phyloP scores from a whole-genome alignment of 352 stramenopile species.

The Stramenopiles sp. region DNA sequence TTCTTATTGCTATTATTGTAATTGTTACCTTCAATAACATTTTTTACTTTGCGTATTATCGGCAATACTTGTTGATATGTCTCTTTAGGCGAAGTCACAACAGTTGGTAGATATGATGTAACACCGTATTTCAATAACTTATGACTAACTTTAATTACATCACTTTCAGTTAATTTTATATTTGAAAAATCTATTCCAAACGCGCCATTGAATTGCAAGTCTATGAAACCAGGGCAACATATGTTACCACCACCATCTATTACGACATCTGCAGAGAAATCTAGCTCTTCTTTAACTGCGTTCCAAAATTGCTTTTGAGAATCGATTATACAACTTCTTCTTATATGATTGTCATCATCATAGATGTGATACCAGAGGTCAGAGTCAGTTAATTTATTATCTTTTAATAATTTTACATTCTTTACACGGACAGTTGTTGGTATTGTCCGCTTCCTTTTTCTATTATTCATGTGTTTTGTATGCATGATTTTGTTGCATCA shows the following conservation, averaged over 20 bases:
- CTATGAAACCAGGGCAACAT: constrained; percentile 54
- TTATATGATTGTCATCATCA: not conserved
- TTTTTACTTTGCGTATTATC: constrained; percentile 24
- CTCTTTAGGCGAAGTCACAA: constrained; percentile 42
- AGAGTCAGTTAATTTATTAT: not conserved
- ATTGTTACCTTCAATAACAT: constrained; percentile 18
- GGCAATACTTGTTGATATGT: constrained; percentile 37
- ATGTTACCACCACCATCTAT: constrained; percentile 46
- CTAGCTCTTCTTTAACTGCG: constrained; percentile 11
- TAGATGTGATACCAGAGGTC: constrained; percentile 3
- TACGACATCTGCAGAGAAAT: constrained; percentile 28
- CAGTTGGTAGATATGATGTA: constrained; percentile 59
- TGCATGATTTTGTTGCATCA: too few relatives aligned
- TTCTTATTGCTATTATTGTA: constrained; percentile 9
- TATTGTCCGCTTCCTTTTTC: not conserved
- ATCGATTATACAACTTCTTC: constrained; percentile 20
- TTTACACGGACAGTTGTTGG: not conserved
- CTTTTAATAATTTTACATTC: not conserved
- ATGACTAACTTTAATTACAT: constrained; percentile 31
- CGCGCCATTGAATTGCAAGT: constrained; percentile 63
- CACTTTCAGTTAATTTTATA: constrained; percentile 23
- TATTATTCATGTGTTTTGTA: not conserved
- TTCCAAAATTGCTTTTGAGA: constrained; percentile 34
- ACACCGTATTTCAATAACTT: constrained; percentile 39
- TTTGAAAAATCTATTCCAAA: constrained; percentile 60